Evolutionary conservation across 495 filamentous ascomycete species (phyloP), one percentile per base, ranked within the genome.

Genomic region (Jackrogersella minutella): DNA sequence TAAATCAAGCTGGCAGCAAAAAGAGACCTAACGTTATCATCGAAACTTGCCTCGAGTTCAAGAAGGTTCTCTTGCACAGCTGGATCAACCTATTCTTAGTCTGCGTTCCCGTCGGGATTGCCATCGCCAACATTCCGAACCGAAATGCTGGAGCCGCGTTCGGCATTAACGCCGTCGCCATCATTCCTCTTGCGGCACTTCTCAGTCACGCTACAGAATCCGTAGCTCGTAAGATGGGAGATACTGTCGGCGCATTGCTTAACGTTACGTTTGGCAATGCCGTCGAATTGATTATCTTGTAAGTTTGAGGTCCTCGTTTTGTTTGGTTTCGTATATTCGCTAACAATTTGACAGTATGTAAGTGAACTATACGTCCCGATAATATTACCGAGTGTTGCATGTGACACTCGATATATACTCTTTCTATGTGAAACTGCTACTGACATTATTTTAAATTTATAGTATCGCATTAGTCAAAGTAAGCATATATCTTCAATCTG

Each of bases 181-280:
- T 96, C 74, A 85, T 95, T 46, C 92, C 92, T 0, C 78, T 96
- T 68, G 92, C 92, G 28, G 90, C 88, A n/a, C 74, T 96, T 13
- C 83, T 95, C 56, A 87, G 85, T 66, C 84, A 91, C 75, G 91
- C 91, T 14, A 96, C 92, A n/a, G 91, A 95, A 76, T 88, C 84
- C 64, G 88, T 94, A 40, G 91, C 92, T 28, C 82, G 82, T 54
- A 86, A 87, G 58, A 80, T 94, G 74, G 92, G 92, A 37, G 91
- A 96, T 68, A 91, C 91, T 7, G 78, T 93, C 30, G 92, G 91
- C 54, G 92, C 91, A 11, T 76, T 95, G 69, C 85, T 94, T 73
- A 96, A 94, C 65, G 91, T 94, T 9, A 92, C 91, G 17, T 95
- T 95, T 77, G 92, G 92, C 55, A 96, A 96, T 75, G 91, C 92